Base-by-base conservation (phyloP, 2,329 filamentous ascomycete species). In the Claviceps cyperi region DNA sequence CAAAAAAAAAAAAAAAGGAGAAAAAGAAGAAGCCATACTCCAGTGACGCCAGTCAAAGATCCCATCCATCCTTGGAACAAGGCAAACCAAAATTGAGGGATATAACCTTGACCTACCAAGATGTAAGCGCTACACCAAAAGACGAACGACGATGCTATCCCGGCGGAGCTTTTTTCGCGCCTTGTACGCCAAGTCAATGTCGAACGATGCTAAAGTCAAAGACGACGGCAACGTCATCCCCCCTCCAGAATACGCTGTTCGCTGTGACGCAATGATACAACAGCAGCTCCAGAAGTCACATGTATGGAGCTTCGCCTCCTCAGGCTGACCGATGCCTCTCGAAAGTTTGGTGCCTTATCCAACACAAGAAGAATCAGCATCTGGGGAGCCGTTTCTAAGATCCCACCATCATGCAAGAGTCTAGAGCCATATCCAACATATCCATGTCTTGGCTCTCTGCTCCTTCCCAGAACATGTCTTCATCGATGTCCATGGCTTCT, bases 391-490 rank as follows among this genome's bases (percentile, higher is more conserved):
- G 14, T 43, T 9, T 39, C 52, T 57, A 67, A 43, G 63, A 71
- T 41, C 66, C 68, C 51, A 72, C 74, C 7, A 72, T 69, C 36
- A 80, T 64, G 52, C 74, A 75, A 3, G 75, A 76, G 52, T 80
- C 77, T 47, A 83, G 66, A 15, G 83, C 69, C 40, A 63, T 66
- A 56, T 83, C 74, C 24, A 84, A 67, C 50, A 70, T 64, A 46
- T 71, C 66, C 57, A 70, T 69, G 54, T 82, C 78, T 32, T 69
- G 63, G 2, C 57, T 55, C 46, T 76, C 74, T 39, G 74, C 74
- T 2, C 81, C 81, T 46, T 82, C 79, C 81, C 81, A 85, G 55
- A 71, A 70, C n/a, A 69, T 62, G 13, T 80, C 76, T 17, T 62
- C 63, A 58, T 83, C 78, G 43, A 79, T 64, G 8, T 82, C 78